Evolutionary conservation across 768 basidiomycete genomes (phyloP), one percentile per base, ranked within the genome.

Genomic region (Lactarius hatsudake): DNA sequence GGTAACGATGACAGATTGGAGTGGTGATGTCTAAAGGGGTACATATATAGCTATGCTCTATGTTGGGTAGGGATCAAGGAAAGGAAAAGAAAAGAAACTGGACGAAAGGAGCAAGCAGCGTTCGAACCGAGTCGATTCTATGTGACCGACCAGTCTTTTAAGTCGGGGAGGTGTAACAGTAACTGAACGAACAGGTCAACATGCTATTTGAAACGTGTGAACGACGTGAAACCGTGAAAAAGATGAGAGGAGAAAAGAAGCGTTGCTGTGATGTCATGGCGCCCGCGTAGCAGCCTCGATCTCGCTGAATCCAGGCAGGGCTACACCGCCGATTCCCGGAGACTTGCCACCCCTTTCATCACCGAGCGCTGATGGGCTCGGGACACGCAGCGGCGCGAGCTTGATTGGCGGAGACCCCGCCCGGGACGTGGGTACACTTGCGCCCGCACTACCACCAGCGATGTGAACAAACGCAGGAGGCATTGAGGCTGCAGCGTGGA

Each of bases 351-450:
- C 59, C 18, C 64, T 58, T 30, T 67, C 64, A 53, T 66, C 70
- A n/a, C 63, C 55, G 43, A 56, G 70, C 53, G 72, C 71, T 10
- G 74, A 72, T 42, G 75, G 73, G 18, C 79, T 72, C 58, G 74
- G 75, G 42, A 84, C 76, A 71, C 88, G 87, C 61, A 92, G 76
- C 55, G 91, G 91, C 36, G 91, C 83, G 5, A 93, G 76, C 61
- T 80, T 85, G 66, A 92, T 91, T 1, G 90, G 90, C 32, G 91
- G 90, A 9, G 85, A 86, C 28, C 79, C 79, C n/a, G 87, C 80
- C 48, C 91, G 79, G 51, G 87, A 89, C 3, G 78, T 80, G 9
- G 90, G 89, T 40, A 82, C 42, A 32, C 58, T 57, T 62, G 66
- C 68, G 45, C 59, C 68, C 23, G 63, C 65, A 51, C 64, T 64